These are phyloP conservation scores for Arthrobotrys entomopaga DNA, from an alignment of 2,329 filamentous ascomycete genomes.

Conservation along the genomic window DNA sequence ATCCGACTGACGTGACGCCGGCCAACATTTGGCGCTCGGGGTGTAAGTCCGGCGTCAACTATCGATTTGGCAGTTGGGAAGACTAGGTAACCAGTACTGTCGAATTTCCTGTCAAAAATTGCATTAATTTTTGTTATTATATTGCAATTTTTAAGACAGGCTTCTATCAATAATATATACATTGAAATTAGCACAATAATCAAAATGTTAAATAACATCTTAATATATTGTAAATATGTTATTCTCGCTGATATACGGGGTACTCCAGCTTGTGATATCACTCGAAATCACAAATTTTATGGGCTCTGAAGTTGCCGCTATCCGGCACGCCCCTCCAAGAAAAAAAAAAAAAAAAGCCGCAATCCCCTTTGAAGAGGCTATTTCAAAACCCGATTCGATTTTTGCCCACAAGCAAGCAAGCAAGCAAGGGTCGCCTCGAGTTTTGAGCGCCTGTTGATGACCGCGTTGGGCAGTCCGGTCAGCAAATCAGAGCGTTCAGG, in stretches of 20 bases:
- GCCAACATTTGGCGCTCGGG: slow-evolving; percentile 37
- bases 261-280: not conserved
- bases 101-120: not conserved
- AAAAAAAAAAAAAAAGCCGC: not conserved
- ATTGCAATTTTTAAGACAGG: not conserved
- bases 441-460: slow-evolving; percentile 48
- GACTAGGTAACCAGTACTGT: slow-evolving; percentile 13
- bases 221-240: not conserved
- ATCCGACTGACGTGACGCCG: slow-evolving; percentile 42
- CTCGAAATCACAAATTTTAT: not conserved
- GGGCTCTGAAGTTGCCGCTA: not conserved
- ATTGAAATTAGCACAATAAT: not conserved
- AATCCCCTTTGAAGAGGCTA: not conserved
- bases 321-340: not conserved
- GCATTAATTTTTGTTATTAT: not conserved
- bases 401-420: slow-evolving; percentile 18
- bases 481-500: slow-evolving; percentile 51
- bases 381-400: not conserved
- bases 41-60: slow-evolving; percentile 34
- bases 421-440: slow-evolving; percentile 23
- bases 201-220: not conserved
- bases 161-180: not conserved
- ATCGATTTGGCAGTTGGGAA: slow-evolving; percentile 48
- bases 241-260: not conserved
- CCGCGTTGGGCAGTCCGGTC: slow-evolving; percentile 10